Conservation (phyloP, 2,329 filamentous ascomycete genomes). For the Verticillium nonalfalfae region DNA sequence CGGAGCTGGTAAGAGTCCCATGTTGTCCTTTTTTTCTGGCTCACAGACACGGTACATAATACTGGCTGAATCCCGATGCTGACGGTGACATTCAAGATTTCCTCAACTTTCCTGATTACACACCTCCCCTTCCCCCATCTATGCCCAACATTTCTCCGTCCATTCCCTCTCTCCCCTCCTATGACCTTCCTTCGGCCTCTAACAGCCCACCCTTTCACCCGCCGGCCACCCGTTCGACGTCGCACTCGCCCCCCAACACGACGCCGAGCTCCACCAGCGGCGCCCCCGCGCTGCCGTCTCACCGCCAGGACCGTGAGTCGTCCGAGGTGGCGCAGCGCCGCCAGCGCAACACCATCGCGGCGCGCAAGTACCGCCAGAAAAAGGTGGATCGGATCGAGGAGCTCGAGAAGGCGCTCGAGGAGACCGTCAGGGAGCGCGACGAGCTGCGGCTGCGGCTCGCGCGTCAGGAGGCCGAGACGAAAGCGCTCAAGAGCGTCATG, state of each 20-base stretch:
- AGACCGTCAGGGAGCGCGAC: constrained; percentile 56
- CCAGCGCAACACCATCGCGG: constrained; percentile 64
- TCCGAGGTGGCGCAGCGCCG: constrained; percentile 43
- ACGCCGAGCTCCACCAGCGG: constrained; percentile 5
- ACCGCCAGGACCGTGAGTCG: neutral
- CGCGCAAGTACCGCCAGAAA: constrained; percentile 65
- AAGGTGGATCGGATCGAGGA: constrained; percentile 59
- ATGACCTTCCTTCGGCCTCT: constrained; percentile 2
- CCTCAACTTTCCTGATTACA: neutral
- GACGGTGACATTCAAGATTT: neutral
- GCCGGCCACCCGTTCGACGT: constrained; percentile 2
- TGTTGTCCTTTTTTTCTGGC: too few relatives aligned
- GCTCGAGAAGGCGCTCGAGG: constrained; percentile 53
- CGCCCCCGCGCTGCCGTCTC: neutral
- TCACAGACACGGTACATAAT: too few relatives aligned
- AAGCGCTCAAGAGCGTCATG: constrained; percentile 50
- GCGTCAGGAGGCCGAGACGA: constrained; percentile 58
- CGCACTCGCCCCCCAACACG: constrained; percentile 1
- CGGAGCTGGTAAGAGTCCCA: neutral
- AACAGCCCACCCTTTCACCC: constrained; percentile 5
- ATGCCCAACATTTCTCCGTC: neutral
- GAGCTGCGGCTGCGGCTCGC: constrained; percentile 56
- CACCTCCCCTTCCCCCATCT: neutral
- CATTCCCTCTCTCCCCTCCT: neutral
- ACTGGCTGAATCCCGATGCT: neutral